Percentiles rank a stretch among this genome's conserved stretches.
These are phyloP conservation scores for Vachellia pachyceras DNA, from an alignment of 306 rosid genomes.

Conservation along the genomic window DNA sequence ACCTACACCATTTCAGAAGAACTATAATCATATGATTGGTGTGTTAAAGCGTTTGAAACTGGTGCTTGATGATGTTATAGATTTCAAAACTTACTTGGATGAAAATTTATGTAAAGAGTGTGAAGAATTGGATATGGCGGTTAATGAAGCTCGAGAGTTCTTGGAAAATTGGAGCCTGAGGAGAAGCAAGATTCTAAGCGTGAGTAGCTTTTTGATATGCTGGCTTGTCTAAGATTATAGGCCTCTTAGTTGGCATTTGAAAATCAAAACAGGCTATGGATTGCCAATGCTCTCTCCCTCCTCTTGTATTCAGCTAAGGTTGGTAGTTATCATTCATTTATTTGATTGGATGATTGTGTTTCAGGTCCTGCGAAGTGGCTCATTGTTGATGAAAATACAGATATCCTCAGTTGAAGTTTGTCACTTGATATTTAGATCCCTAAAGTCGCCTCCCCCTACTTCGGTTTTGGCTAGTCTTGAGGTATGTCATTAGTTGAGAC, in stretches of 20 bases:
- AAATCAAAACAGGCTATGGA: conserved; percentile 26
- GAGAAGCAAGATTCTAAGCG: conserved; percentile 74
- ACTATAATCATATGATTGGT: conserved; percentile 59
- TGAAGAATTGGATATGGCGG: conserved; percentile 69
- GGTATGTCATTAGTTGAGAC: conserved; percentile 55
- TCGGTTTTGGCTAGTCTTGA: conserved; percentile 63
- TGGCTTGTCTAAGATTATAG: conserved; percentile 23
- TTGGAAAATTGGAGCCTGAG: conserved; percentile 75
- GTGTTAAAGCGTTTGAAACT: conserved; percentile 80
- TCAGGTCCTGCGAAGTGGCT: conserved; percentile 75
- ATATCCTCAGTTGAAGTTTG: conserved; percentile 61
- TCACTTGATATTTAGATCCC: conserved; percentile 52
- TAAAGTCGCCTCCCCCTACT: conserved; percentile 55
- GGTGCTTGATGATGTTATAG: conserved; percentile 72
- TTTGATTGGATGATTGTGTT: conserved; percentile 37
- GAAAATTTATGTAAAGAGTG: conserved; percentile 64
- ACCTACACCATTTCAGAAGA: conserved; percentile 68
- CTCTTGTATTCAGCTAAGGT: conserved; percentile 14
- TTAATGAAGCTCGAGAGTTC: conserved; percentile 79
- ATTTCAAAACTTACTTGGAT: conserved; percentile 57
- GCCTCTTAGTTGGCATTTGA: conserved; percentile 33
- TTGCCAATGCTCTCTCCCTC: background rate
- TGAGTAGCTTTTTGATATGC: conserved; percentile 49
- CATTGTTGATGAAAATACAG: conserved; percentile 66
- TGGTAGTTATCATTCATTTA: conserved; percentile 27